A percentile compares a stretch with the other conserved stretches of the same genome.
Conservation (phyloP, 2,329 filamentous ascomycete species). For the Polychaeton citri region DNA sequence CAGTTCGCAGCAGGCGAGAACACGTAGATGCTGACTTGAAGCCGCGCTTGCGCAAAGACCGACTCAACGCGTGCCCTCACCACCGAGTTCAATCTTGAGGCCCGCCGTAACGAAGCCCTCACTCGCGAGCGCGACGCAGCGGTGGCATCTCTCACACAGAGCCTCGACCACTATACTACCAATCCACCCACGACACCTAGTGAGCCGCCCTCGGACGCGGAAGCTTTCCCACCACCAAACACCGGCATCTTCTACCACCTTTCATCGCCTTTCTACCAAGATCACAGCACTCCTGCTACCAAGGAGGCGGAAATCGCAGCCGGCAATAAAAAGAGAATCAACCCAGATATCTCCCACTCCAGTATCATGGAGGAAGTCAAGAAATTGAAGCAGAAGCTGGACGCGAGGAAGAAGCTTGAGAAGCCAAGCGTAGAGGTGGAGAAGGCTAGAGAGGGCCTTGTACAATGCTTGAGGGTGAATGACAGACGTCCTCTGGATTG, state of each 20-base stretch:
- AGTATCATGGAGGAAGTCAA: conserved; percentile 46
- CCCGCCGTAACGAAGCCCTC: conserved; percentile 75
- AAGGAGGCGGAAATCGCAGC: conserved; percentile 11
- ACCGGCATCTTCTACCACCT: conserved; percentile 18
- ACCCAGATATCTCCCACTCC: conserved; percentile 33
- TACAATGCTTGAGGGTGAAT: conserved; percentile 69
- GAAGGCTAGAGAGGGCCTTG: conserved; percentile 60
- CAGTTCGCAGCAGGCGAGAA: too few species aligned
- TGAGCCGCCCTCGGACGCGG: conserved; percentile 1
- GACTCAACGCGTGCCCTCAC: conserved; percentile 74
- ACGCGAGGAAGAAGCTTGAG: conserved; percentile 42
- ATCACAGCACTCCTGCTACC: conserved; percentile 19
- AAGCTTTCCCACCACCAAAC: conserved; percentile 4
- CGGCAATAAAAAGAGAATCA: conserved; percentile 28
- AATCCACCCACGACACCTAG: conserved; percentile 16
- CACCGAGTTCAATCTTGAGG: conserved; percentile 77
- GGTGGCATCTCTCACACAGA: conserved; percentile 41
- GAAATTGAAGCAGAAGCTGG: conserved; percentile 37
- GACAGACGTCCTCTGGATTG: conserved; percentile 85
- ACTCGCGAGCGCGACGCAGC: conserved; percentile 55
- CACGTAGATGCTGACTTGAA: too few species aligned
- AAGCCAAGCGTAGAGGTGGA: conserved; percentile 59
- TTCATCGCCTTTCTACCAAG: conserved; percentile 22
- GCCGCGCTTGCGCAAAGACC: too few species aligned
- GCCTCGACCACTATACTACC: conserved; percentile 52